These are phyloP conservation scores for Aspergillus ochraceoroseus DNA, from an alignment of 2,329 filamentous ascomycete species.

Conservation along the genomic window DNA sequence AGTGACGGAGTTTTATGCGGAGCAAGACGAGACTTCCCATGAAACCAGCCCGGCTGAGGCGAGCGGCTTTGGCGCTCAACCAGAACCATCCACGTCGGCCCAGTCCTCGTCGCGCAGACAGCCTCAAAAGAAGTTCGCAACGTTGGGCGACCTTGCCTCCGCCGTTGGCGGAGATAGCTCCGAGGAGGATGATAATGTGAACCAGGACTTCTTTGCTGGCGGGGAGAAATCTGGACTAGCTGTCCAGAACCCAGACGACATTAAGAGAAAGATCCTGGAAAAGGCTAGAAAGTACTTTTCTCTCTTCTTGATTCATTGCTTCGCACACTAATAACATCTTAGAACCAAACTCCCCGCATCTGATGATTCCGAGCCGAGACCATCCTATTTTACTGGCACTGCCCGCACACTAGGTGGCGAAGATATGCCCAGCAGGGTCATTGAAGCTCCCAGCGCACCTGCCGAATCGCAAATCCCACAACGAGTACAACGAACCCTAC, in stretches of 20 bases:
- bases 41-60: slow-evolving; percentile 27
- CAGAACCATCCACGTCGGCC: slow-evolving; percentile 30
- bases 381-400: slow-evolving; percentile 53
- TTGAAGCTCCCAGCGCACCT: slow-evolving; percentile 49
- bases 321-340: slow-evolving; percentile 5
- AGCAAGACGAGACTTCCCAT: slow-evolving; percentile 40
- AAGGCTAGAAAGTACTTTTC: slow-evolving; percentile 39
- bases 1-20: slow-evolving; percentile 57
- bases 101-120: slow-evolving; percentile 29
- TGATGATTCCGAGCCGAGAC: slow-evolving; percentile 44
- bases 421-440: slow-evolving; percentile 55
- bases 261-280: slow-evolving; percentile 49
- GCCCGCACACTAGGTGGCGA: slow-evolving; percentile 63
- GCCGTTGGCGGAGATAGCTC: slow-evolving; percentile 41
- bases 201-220: slow-evolving; percentile 58
- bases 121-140: slow-evolving; percentile 46
- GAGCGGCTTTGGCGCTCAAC: slow-evolving; percentile 29
- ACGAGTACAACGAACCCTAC: slow-evolving; percentile 55
- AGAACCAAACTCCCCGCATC: slow-evolving; percentile 31
- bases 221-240: slow-evolving; percentile 65
- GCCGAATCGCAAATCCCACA: slow-evolving; percentile 39
- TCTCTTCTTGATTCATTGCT: neutral
- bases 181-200: slow-evolving; percentile 51
- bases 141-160: slow-evolving; percentile 43
- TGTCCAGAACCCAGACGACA: slow-evolving; percentile 59